These are phyloP conservation scores for Venturiaceae sp. DNA, from an alignment of 2,329 filamentous ascomycete genomes.

Conservation along the genomic window DNA sequence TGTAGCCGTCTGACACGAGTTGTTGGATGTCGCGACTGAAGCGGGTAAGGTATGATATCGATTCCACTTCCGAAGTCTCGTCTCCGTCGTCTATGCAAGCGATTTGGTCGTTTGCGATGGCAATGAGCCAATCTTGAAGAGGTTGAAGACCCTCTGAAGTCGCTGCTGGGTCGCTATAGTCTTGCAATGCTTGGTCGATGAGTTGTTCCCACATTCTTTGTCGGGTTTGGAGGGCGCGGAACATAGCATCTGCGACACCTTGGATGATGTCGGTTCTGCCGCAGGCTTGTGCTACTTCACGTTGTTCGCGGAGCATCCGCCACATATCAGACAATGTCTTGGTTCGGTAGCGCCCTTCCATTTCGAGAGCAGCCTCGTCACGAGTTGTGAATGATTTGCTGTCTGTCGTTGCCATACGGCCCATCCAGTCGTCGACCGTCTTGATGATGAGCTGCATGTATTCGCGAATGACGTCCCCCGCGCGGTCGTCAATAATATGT, in stretches of 20 bases:
- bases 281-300: conserved; percentile 74
- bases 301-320: conserved; percentile 93
- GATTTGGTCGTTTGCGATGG: conserved; percentile 96
- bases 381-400: conserved; percentile 71
- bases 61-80: conserved; percentile 58
- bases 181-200: conserved; percentile 73
- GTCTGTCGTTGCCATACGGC: conserved; percentile 79
- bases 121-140: conserved; percentile 83
- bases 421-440: conserved; percentile 95
- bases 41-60: conserved; percentile 72
- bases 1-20: conserved; percentile 70
- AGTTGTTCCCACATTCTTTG: conserved; percentile 82
- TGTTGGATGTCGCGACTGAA: conserved; percentile 79
- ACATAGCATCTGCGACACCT: conserved; percentile 94
- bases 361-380: conserved; percentile 70
- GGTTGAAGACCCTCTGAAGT: conserved; percentile 64
- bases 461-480: conserved; percentile 81
- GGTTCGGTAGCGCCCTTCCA: conserved; percentile 82
- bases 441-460: conserved; percentile 94
- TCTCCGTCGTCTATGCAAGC: conserved; percentile 82
- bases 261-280: conserved; percentile 84
- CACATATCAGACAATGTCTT: conserved; percentile 90
- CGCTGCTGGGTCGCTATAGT: conserved; percentile 50
- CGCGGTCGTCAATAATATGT: conserved; percentile 83
- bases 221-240: conserved; percentile 70